A percentile compares a stretch with the other conserved stretches of the same genome.
These are phyloP conservation scores for Didymella arachidicola DNA, from an alignment of 2,329 filamentous ascomycete species.

Conservation along the genomic window DNA sequence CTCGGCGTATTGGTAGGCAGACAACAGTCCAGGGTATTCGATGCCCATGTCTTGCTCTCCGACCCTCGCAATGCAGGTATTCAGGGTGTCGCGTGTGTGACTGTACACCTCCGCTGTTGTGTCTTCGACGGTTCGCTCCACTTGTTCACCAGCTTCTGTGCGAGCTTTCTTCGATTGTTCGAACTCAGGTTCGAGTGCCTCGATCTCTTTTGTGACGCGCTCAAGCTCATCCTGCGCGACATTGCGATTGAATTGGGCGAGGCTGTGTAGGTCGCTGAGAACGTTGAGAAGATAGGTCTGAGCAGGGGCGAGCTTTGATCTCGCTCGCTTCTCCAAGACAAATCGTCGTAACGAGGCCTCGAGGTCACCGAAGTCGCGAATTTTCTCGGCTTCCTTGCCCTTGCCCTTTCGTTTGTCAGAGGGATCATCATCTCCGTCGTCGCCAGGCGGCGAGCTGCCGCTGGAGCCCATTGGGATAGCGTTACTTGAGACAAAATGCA, in stretches of 20 bases:
- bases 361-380: conserved; percentile 86
- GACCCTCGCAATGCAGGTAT: conserved; percentile 75
- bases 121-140: conserved; percentile 82
- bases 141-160: conserved; percentile 78
- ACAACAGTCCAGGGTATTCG: conserved; percentile 83
- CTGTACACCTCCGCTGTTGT: conserved; percentile 87
- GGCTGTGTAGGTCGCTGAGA: conserved; percentile 80
- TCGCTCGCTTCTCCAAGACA: conserved; percentile 92
- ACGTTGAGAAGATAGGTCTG: conserved; percentile 96
- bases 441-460: conserved; percentile 45
- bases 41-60: conserved; percentile 82
- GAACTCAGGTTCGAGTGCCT: conserved; percentile 82
- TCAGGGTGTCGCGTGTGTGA: conserved; percentile 78
- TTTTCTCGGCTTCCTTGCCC: conserved; percentile 75
- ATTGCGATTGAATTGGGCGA: conserved; percentile 87
- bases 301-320: conserved; percentile 93
- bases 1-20: conserved; percentile 90
- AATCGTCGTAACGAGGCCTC: conserved; percentile 91
- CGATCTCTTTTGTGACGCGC: conserved; percentile 79
- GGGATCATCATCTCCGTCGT: conserved; percentile 53
- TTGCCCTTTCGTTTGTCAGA: conserved; percentile 65
- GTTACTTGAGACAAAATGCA: conserved; percentile 98
- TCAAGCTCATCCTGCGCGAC: conserved; percentile 86
- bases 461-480: conserved; percentile 75
- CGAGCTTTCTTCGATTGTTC: conserved; percentile 84